Evolutionary conservation across 306 rosid species (phyloP).

Genomic region (Quercus aquifolioides): DNA sequence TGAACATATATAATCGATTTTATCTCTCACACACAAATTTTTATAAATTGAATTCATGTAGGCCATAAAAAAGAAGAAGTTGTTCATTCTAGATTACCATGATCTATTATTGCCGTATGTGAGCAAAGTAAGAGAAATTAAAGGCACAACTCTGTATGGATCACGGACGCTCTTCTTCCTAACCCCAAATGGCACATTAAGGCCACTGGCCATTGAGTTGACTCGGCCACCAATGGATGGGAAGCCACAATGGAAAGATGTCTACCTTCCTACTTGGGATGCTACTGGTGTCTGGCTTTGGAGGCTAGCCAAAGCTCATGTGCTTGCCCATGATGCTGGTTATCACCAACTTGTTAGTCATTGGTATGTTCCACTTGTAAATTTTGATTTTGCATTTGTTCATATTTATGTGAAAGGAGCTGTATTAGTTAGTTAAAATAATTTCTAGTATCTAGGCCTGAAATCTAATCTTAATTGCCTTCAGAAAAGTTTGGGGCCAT

Average conservation of each 20-base stretch:
- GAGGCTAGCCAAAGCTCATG: constrained; percentile 86
- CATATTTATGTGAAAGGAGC: no score
- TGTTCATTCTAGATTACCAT: constrained; percentile 77
- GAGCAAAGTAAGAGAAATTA: constrained; percentile 44
- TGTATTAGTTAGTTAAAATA: no score
- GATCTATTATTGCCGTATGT: constrained; percentile 69
- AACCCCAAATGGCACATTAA: constrained; percentile 39
- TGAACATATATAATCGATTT: background rate
- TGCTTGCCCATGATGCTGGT: constrained; percentile 81
- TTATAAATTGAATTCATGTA: constrained; percentile 11
- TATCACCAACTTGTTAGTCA: constrained; percentile 83
- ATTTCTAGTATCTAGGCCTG: no score
- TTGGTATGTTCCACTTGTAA: constrained; percentile 39
- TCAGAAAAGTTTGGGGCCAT: no score
- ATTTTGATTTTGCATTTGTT: background rate
- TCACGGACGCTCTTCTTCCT: constrained; percentile 75
- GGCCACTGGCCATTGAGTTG: constrained; percentile 72
- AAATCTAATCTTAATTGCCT: no score
- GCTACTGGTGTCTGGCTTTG: constrained; percentile 80
- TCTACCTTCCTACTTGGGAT: constrained; percentile 49
- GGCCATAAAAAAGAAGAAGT: constrained; percentile 63
- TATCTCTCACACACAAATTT: background rate
- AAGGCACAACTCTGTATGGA: constrained; percentile 75
- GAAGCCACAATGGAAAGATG: constrained; percentile 71
- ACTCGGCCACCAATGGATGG: constrained; percentile 63